Percentiles rank a stretch among this genome's conserved stretches.
Conservation (phyloP, 73 alveolate genomes). For the Uronychia binucleata region DNA sequence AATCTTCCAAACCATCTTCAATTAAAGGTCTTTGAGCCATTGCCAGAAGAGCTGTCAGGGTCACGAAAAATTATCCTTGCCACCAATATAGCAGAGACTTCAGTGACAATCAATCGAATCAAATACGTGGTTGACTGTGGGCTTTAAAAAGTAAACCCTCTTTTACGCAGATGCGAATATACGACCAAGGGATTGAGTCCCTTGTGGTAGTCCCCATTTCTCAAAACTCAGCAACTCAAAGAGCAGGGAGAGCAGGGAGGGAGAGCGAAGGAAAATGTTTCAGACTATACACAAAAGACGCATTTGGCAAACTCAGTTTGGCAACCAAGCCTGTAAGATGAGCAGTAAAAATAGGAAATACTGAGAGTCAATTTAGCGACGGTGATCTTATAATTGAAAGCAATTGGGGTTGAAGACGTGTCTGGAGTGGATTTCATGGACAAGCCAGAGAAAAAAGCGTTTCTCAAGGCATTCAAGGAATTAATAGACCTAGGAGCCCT, state of each 20-base stretch:
- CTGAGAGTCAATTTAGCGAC: constrained; percentile 70
- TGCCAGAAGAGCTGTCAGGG: constrained; percentile 43
- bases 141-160: constrained; percentile 80
- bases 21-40: constrained; percentile 83
- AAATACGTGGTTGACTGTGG: constrained; percentile 94
- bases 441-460: constrained; percentile 86
- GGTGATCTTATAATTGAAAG: constrained; percentile 76
- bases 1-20: constrained; percentile 89
- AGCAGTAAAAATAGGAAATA: constrained; percentile 38
- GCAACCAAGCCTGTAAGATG: constrained; percentile 24
- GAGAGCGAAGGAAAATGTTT: constrained; percentile 81
- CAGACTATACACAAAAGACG: constrained; percentile 74
- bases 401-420: constrained; percentile 85
- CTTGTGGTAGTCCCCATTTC: constrained; percentile 84
- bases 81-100: constrained; percentile 96
- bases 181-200: constrained; percentile 75
- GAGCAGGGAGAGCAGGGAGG: constrained; percentile 90
- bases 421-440: constrained; percentile 90
- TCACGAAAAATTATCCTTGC: constrained; percentile 67
- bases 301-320: constrained; percentile 54
- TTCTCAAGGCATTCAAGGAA: constrained; percentile 65
- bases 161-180: constrained; percentile 43
- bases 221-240: constrained; percentile 68
- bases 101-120: constrained; percentile 94
- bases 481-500: constrained; percentile 72